Evolutionary conservation across 352 stramenopile genomes (phyloP).

Genomic region (Globisporangium iwayamae): DNA sequence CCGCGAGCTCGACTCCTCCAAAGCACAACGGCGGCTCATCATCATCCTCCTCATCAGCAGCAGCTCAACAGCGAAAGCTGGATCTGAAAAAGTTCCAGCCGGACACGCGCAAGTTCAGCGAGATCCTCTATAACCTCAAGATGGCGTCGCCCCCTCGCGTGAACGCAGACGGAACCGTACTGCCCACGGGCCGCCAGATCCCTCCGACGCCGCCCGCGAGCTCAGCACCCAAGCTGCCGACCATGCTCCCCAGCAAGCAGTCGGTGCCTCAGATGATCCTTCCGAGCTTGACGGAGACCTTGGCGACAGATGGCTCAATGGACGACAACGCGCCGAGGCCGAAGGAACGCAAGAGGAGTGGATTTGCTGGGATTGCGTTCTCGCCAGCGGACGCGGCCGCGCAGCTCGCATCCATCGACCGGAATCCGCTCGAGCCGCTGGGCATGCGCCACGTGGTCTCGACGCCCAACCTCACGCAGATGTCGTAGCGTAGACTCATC

Average conservation of each 20-base stretch:
- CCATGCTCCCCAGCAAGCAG: slow-evolving; percentile 12
- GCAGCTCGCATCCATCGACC: slow-evolving; percentile 23
- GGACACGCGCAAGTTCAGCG: slow-evolving; percentile 68
- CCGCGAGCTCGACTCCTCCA: slow-evolving; percentile 6
- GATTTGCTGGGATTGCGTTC: slow-evolving; percentile 6
- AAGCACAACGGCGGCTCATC: slow-evolving; percentile 7
- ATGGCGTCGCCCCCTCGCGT: slow-evolving; percentile 37
- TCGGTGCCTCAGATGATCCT: slow-evolving; percentile 16
- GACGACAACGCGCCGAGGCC: background rate
- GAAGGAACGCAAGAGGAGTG: slow-evolving; percentile 3
- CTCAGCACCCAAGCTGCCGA: slow-evolving; percentile 12
- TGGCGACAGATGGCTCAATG: background rate
- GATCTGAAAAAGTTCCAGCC: slow-evolving; percentile 76
- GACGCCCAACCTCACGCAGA: slow-evolving; percentile 45
- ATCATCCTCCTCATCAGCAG: background rate
- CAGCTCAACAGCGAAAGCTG: slow-evolving; percentile 29
- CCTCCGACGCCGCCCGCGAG: slow-evolving; percentile 25
- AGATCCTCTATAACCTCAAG: slow-evolving; percentile 74
- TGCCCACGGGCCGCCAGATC: slow-evolving; percentile 20
- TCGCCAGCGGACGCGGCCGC: slow-evolving; percentile 19
- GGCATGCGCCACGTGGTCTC: slow-evolving; percentile 64
- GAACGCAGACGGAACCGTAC: slow-evolving; percentile 9
- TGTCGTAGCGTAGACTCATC: slow-evolving; percentile 19
- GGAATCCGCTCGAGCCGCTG: slow-evolving; percentile 19
- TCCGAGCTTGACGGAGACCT: background rate